Evolutionary conservation across 2,329 filamentous ascomycete species (phyloP).

Genomic region (Aspergillus brunneoviolaceus): DNA sequence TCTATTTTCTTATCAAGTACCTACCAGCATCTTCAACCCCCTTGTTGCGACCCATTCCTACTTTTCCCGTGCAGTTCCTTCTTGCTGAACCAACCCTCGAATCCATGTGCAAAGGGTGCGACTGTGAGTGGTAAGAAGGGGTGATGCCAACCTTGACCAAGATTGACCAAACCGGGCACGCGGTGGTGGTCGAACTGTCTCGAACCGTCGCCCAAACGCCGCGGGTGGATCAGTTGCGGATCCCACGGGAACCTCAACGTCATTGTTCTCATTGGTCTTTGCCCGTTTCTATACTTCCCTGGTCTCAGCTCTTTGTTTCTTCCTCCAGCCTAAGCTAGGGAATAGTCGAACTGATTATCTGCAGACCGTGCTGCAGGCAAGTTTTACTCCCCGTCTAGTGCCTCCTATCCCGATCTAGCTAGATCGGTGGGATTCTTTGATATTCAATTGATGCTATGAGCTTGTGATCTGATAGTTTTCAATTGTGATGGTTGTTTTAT

Average conservation of each 20-base stretch:
- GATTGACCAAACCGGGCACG: constrained; percentile 1
- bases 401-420: not conserved
- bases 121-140: not conserved
- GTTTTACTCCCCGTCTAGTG: not conserved
- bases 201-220: constrained; percentile 12
- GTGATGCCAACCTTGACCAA: not conserved
- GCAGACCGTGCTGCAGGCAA: constrained; percentile 2
- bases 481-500: not conserved
- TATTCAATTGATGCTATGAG: not conserved
- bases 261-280: constrained; percentile 7
- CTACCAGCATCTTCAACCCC: not conserved
- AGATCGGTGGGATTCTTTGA: not conserved
- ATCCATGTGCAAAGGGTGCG: constrained; percentile 1
- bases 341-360: not conserved
- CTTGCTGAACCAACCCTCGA: not conserved
- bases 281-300: not conserved
- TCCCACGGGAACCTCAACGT: constrained; percentile 13
- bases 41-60: not conserved
- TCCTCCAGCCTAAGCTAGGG: too few relatives aligned
- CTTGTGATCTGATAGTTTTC: constrained; percentile 3
- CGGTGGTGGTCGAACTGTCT: constrained; percentile 11
- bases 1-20: not conserved
- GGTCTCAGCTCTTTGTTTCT: not conserved
- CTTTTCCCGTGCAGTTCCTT: not conserved
- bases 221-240: constrained; percentile 14